Base-by-base conservation (phyloP, 1,284 basidiomycete species). In the Abortiporus biennis region DNA sequence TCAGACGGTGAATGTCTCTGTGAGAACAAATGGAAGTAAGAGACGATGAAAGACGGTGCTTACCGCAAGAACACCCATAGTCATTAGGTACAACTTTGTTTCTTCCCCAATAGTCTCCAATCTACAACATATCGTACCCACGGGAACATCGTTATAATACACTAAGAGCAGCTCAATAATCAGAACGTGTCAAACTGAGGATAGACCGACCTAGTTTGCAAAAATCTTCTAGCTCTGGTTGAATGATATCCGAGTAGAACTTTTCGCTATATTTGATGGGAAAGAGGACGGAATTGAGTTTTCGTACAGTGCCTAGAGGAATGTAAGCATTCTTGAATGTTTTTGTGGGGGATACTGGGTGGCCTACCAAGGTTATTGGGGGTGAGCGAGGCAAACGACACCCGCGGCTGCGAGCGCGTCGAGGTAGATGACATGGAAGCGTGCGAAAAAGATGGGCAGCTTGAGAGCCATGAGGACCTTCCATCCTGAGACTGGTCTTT, bases 111-210 rank as follows among this genome's bases (percentile, higher is more conserved):
- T 74, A 40, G 67, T 72, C 61, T 91, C 86, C 46, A 89, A 59
- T 40, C 84, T 76, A 65, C 86, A 88, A 61, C 85, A 89, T 51
- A 89, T 76, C 3, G 80, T 87, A 47, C 87, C 86, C 48, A 90
- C 79, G 40, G 87, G 87, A 45, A 90, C 71, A 64, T 90, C 87
- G 65, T 89, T 90, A 63, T 82, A 88, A 62, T 90, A 91, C 35
- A 88, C 86, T 90, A 29, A 20, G 53, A 15, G 32, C 35, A 17
- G 23, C 24, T n/a, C n/a, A n/a, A n/a, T n/a, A n/a, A n/a, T n/a
- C n/a, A 12, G 29, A 34, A 36, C 12, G 38, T 38, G 20, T 16
- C n/a, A 20, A 25, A 19, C 21, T 31, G 32, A 15, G 9, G 15
- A 17, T 38, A 23, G 39, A 65, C 68, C 61, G 63, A 72, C 86